Evolutionary conservation across 208 protist genomes (phyloP), one percentile per base, ranked within the genome.

Genomic region (Leishmania major): DNA sequence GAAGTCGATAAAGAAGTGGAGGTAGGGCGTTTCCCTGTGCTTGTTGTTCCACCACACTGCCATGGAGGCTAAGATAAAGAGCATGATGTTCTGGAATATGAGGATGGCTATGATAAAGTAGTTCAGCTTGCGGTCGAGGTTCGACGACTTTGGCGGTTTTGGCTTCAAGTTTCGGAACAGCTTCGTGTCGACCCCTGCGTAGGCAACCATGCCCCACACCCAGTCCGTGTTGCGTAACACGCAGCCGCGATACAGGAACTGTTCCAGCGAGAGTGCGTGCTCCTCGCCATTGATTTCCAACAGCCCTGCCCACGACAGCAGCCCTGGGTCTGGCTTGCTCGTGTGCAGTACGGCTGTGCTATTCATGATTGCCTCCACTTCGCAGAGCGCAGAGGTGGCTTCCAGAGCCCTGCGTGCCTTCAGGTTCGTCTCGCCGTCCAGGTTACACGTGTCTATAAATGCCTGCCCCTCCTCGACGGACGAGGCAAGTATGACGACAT

Each of bases 361-460:
- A 5, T 49, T 57, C 64, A 76, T 31, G 31, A 95, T 70, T 19
- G 71, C 64, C 75, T 93, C 92, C 1, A 81, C 77, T 43, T 75
- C 84, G 72, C 82, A 85, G 19, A 98, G 83, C 28, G 37, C 31
- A 88, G 86, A 90, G 47, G 96, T 98, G 15, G 51, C 79, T 25
- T 97, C 90, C n/a, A 93, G 77, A 11, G 92, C 92, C 84, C 90
- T 95, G 28, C 93, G 86, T 40, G 71, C 84, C 84, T 98, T 98
- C 19, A 98, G 89, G 73, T 88, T 97, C 35, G 91, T 95, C 84
- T 98, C 95, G 73, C 97, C 97, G 78, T 98, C 97, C 0, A 98
- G 78, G 84, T 97, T 97, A 81, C 95, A 96, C 10, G 96, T 98
- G 88, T 98, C 96, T 57, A 98, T 98, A 82, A 95, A 98, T 13